Evolutionary conservation across 305 asterid species (phyloP), one percentile per base, ranked within the genome.

Genomic region (Fraxinus greggii): DNA sequence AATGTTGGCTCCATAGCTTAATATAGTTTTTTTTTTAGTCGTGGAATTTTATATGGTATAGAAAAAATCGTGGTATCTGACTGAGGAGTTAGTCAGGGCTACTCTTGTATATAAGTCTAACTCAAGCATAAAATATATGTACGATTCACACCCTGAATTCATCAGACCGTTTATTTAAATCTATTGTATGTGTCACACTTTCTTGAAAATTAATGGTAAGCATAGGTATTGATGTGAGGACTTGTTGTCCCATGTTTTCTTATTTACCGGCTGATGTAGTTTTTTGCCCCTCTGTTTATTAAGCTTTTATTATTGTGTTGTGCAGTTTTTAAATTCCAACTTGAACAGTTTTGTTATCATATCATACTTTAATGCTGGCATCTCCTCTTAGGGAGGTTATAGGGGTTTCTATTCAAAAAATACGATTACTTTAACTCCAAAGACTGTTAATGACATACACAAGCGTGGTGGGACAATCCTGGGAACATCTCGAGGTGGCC

Each of bases 391-490:
- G 99, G 99, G 97, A 79, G 99, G 99, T 74, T 95, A 87, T 54
- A 84, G 92, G 12, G 98, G 99, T 4, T 95, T 95, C 86, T 95
- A 94, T 83, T 87, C 99, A 17, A 91, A 88, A 79, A 95, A 94
- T 85, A 89, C 91, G 10, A 75, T 89, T 32, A 3, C 92, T 67
- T 89, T 95, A 38, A 92, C 95, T 5, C 96, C 98, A 23, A 91
- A 92, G 54, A 26, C 79, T 28, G 97, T 94, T 76, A 95, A 95
- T 63, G 91, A 94, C 85, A 92, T 94, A 69, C 99, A 95, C 83
- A 92, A 94, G 79, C 97, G 96, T 13, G 99, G 99, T 19, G 99
- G 99, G 26, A 95, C 99, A 19, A 35, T 94, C 13, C 86, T 77
- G 79, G 73, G 33, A 59, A 56, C 76, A 84, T 82, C 80, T 82